phyloP scores from a whole-genome alignment of 805 yeast genomes.

The Myxozyma neotropica region DNA sequence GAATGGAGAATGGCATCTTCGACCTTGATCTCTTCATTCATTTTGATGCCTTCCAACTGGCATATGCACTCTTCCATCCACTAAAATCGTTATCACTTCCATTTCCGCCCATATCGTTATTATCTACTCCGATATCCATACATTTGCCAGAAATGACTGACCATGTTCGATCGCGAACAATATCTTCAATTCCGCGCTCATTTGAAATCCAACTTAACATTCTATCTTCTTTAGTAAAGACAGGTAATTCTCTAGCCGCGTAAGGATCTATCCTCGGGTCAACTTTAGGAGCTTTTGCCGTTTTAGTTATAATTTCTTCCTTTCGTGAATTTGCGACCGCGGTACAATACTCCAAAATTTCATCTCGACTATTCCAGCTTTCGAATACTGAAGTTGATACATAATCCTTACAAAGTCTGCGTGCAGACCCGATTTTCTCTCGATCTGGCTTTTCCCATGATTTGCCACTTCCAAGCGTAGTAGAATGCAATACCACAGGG shows the following conservation, averaged over 20 bases:
- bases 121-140: constrained; percentile 21
- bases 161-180: constrained; percentile 36
- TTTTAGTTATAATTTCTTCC: constrained; percentile 46
- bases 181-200: constrained; percentile 34
- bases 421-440: constrained; percentile 10
- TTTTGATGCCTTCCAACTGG: not conserved
- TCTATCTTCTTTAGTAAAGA: constrained; percentile 25
- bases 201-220: constrained; percentile 33
- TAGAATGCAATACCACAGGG: constrained; percentile 7
- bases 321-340: constrained; percentile 29
- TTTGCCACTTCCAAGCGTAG: constrained; percentile 4
- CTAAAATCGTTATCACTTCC: constrained; percentile 9
- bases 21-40: not conserved
- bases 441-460: constrained; percentile 24
- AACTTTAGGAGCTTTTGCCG: constrained; percentile 39
- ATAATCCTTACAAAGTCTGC: constrained; percentile 17
- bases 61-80: constrained; percentile 13
- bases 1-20: not conserved
- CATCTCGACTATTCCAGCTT: constrained; percentile 37
- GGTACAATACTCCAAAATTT: constrained; percentile 32
- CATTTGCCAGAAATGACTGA: constrained; percentile 28
- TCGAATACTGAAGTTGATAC: constrained; percentile 19
- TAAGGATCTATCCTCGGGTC: constrained; percentile 44
- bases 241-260: constrained; percentile 40
- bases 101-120: constrained; percentile 4